These are phyloP conservation scores for Cladophialophora bantiana DNA, from an alignment of 2,329 filamentous ascomycete genomes.

Conservation along the genomic window DNA sequence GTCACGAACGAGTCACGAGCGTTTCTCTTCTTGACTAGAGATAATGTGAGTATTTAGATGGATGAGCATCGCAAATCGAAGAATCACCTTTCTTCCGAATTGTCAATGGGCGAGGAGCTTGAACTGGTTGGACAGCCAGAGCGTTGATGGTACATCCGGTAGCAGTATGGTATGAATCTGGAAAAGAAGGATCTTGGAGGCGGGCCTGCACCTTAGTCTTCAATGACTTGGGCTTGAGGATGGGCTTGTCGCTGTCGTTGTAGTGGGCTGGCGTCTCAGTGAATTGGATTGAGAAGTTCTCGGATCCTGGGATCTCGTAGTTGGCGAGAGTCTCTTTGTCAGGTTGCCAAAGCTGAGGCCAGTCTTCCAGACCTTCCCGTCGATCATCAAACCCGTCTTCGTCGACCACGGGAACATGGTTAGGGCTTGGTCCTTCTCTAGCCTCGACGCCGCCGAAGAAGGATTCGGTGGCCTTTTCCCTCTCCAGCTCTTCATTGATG, in stretches of 20 bases:
- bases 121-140: slow-evolving; percentile 18
- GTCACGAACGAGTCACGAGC: slow-evolving; percentile 29
- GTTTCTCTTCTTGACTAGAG: slow-evolving; percentile 27
- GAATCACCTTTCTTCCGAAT: slow-evolving; percentile 20
- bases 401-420: slow-evolving; percentile 17
- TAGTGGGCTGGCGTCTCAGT: not conserved
- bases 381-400: slow-evolving; percentile 16
- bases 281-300: slow-evolving; percentile 12
- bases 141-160: slow-evolving; percentile 9
- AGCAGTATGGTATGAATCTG: not conserved
- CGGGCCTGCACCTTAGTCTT: slow-evolving; percentile 17
- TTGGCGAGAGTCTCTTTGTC: slow-evolving; percentile 12
- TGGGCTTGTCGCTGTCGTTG: slow-evolving; percentile 14
- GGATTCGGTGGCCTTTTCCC: slow-evolving; percentile 8
- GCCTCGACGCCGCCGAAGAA: slow-evolving; percentile 13
- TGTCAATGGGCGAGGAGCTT: slow-evolving; percentile 14
- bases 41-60: slow-evolving; percentile 1
- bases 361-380: slow-evolving; percentile 19
- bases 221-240: slow-evolving; percentile 30
- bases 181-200: slow-evolving; percentile 5
- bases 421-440: not conserved
- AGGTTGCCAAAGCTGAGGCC: slow-evolving; percentile 15
- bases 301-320: not conserved
- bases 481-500: slow-evolving; percentile 8
- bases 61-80: not conserved